These are phyloP conservation scores for Leptographium lundbergii DNA, from an alignment of 2,329 filamentous ascomycete genomes.

Conservation along the genomic window DNA sequence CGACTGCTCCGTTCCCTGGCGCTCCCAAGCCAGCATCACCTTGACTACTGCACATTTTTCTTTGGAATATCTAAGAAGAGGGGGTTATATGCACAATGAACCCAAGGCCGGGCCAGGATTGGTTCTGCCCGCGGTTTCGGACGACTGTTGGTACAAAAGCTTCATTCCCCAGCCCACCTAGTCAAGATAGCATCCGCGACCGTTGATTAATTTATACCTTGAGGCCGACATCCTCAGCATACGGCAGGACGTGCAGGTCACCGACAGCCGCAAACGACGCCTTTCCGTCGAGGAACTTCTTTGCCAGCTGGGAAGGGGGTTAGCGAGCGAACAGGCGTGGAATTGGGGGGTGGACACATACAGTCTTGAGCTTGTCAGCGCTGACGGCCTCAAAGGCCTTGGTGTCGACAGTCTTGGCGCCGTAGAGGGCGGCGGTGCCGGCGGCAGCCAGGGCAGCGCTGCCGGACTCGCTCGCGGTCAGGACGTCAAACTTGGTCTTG, in stretches of 20 bases:
- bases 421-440: slow-evolving; percentile 69
- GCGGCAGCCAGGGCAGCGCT: slow-evolving; percentile 69
- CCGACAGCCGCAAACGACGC: slow-evolving; percentile 82
- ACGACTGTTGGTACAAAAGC: slow-evolving; percentile 11
- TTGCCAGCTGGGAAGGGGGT: slow-evolving; percentile 56
- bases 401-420: slow-evolving; percentile 29
- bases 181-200: not conserved
- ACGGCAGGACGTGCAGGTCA: slow-evolving; percentile 83
- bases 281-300: slow-evolving; percentile 76
- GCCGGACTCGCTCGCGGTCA: slow-evolving; percentile 71
- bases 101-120: not conserved
- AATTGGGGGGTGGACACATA: slow-evolving; percentile 31
- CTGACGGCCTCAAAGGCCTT: slow-evolving; percentile 52
- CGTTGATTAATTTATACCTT: slow-evolving; percentile 54
- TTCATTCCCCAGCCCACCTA: not conserved
- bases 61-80: slow-evolving; percentile 21
- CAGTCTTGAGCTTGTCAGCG: slow-evolving; percentile 71
- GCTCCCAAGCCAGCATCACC: not conserved
- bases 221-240: slow-evolving; percentile 85
- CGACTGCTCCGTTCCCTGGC: not conserved
- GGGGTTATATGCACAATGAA: slow-evolving; percentile 30
- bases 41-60: not conserved
- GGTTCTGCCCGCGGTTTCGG: not conserved
- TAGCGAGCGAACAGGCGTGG: not conserved
- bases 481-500: slow-evolving; percentile 82